Percentiles rank a stretch among this genome's conserved stretches.
phyloP scores from a whole-genome alignment of 495 filamentous ascomycete species.

The Usnea hakonensis region DNA sequence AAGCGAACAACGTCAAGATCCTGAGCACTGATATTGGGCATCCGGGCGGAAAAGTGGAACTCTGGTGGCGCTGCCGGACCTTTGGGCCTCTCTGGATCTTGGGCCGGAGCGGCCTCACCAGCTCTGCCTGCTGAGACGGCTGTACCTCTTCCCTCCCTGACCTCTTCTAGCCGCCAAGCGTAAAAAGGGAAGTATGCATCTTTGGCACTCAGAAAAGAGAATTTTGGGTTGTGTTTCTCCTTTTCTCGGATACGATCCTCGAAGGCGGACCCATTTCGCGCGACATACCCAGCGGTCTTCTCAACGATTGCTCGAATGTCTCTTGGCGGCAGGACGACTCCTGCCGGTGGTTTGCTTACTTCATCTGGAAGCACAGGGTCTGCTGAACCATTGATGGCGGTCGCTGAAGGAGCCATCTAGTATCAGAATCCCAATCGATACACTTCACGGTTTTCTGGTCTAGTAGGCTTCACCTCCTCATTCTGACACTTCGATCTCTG shows the following conservation, averaged over 20 bases:
- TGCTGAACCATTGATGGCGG: slow-evolving; percentile 49
- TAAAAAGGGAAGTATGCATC: slow-evolving; percentile 89
- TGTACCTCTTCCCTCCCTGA: slow-evolving; percentile 74
- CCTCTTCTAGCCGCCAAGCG: slow-evolving; percentile 78
- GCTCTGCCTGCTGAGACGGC: slow-evolving; percentile 68
- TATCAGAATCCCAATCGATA: slow-evolving; percentile 23
- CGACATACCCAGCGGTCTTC: slow-evolving; percentile 93
- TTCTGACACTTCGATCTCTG: slow-evolving; percentile 30
- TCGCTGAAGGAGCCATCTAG: slow-evolving; percentile 47
- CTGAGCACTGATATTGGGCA: slow-evolving; percentile 93
- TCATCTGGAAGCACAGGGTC: slow-evolving; percentile 42
- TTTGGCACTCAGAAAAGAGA: slow-evolving; percentile 73
- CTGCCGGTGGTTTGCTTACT: slow-evolving; percentile 66
- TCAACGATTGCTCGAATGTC: slow-evolving; percentile 79
- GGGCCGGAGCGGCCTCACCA: slow-evolving; percentile 49
- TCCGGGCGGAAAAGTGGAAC: slow-evolving; percentile 90
- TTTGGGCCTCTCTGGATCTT: slow-evolving; percentile 59
- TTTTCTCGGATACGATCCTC: slow-evolving; percentile 86
- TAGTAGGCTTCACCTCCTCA: slow-evolving; percentile 22
- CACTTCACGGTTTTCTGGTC: slow-evolving; percentile 17
- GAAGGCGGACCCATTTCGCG: slow-evolving; percentile 72
- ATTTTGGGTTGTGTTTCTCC: slow-evolving; percentile 77
- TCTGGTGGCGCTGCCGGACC: slow-evolving; percentile 82
- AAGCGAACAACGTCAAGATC: slow-evolving; percentile 89
- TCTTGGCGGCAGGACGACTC: slow-evolving; percentile 76